These are phyloP conservation scores for Polytrichum commune DNA, from an alignment of 225 moss, liverwort and hornwort genomes.

Conservation along the genomic window DNA sequence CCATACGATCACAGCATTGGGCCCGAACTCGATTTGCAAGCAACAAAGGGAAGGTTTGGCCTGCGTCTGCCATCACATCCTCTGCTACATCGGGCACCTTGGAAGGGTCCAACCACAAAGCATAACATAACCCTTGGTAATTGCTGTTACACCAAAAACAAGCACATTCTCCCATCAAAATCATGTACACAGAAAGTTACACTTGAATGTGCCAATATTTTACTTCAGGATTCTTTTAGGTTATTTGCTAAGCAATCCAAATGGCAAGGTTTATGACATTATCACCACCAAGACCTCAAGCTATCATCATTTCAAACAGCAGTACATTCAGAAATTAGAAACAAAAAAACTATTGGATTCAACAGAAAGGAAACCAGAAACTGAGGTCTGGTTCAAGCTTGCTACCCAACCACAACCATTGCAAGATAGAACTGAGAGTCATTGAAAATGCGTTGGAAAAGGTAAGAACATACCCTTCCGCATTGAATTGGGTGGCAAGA, in stretches of 20 bases:
- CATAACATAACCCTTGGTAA: slow-evolving; percentile 71
- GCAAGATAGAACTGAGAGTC: no score
- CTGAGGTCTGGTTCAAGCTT: no score
- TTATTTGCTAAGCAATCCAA: no score
- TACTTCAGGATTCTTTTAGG: no score
- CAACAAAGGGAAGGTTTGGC: slow-evolving; percentile 73
- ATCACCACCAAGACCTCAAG: no score
- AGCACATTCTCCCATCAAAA: neutral
- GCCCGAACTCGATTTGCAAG: slow-evolving; percentile 84
- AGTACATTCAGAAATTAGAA: no score
- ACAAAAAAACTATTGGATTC: no score
- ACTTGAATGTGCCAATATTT: no score
- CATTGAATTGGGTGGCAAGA: slow-evolving; percentile 63
- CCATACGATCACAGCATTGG: slow-evolving; percentile 84
- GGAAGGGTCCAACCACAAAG: slow-evolving; percentile 79
- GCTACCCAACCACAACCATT: no score
- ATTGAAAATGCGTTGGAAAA: neutral
- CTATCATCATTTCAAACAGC: no score
- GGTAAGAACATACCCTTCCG: slow-evolving; percentile 50
- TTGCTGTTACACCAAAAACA: slow-evolving; percentile 19
- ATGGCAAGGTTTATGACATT: no score
- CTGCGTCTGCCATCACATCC: slow-evolving; percentile 76
- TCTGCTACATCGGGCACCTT: slow-evolving; percentile 79
- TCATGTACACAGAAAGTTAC: neutral
- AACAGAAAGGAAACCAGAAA: no score